Evolutionary conservation across 73 alveolate species (phyloP).

Genomic region (Blepharisma japonicum): DNA sequence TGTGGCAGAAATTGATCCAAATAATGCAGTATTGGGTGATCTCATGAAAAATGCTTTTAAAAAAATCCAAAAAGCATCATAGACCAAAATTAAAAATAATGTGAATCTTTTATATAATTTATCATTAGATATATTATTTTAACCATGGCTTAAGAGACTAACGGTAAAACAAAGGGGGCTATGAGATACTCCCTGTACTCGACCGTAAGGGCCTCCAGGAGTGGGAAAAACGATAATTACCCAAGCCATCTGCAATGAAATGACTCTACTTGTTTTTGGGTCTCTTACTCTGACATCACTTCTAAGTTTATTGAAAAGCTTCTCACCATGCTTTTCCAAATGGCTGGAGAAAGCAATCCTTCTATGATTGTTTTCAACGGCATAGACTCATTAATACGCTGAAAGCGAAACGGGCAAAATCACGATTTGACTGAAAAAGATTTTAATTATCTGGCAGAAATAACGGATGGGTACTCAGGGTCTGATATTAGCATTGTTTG

Average conservation of each 20-base stretch:
- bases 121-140: too few relatives aligned
- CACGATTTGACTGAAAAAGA: conserved; percentile 77
- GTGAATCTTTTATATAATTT: too few relatives aligned
- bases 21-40: too few relatives aligned
- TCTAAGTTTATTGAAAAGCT: conserved; percentile 78
- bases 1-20: too few relatives aligned
- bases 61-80: too few relatives aligned
- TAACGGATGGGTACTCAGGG: conserved; percentile 68
- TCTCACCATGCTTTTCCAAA: conserved; percentile 83
- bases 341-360: conserved; percentile 97
- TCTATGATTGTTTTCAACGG: conserved; percentile 97
- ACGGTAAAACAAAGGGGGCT: too few relatives aligned
- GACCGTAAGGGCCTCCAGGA: conserved; percentile 99
- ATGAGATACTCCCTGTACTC: too few relatives aligned
- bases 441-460: conserved; percentile 45
- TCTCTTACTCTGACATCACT: conserved; percentile 63
- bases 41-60: too few relatives aligned
- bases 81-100: too few relatives aligned
- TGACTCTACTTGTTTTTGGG: conserved; percentile 87
- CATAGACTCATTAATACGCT: conserved; percentile 91
- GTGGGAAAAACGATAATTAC: conserved; percentile 98
- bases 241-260: conserved; percentile 98
- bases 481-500: conserved; percentile 62
- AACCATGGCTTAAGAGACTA: too few relatives aligned
- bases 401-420: conserved; percentile 93